phyloP scores from a whole-genome alignment of 495 filamentous ascomycete genomes.

The Penicillium arizonense region DNA sequence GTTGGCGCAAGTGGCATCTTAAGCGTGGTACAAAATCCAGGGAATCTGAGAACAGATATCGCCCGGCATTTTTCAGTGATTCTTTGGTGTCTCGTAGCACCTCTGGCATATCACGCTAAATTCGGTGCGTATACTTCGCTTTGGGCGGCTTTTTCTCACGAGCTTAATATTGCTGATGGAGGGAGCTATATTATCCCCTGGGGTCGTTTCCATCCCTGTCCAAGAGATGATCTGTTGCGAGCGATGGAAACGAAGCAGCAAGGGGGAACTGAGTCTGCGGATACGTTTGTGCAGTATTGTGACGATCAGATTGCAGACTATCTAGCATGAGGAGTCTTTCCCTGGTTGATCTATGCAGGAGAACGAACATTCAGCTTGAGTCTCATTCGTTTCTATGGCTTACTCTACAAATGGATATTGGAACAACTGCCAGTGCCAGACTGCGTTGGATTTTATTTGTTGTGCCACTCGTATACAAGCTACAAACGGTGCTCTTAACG shows the following conservation, averaged over 20 bases:
- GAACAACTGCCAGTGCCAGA: too few species aligned
- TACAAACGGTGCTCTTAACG: too few species aligned
- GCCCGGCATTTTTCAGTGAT: conserved; percentile 5
- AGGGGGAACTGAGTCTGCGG: conserved; percentile 2
- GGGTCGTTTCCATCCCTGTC: conserved; percentile 31
- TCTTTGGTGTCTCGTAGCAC: conserved; percentile 13
- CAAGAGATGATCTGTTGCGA: conserved; percentile 27
- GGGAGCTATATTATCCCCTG: conserved; percentile 42
- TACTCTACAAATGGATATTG: background rate
- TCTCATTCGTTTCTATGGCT: background rate
- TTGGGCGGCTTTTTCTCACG: conserved; percentile 36
- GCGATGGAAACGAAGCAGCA: conserved; percentile 25
- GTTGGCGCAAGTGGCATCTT: conserved; percentile 21
- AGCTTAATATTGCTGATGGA: conserved; percentile 27
- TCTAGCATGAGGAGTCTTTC: too few species aligned
- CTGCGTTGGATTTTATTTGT: too few species aligned
- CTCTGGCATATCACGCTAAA: conserved; percentile 27
- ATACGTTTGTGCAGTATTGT: background rate
- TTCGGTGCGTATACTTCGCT: conserved; percentile 41
- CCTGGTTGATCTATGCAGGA: too few species aligned
- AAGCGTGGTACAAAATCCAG: conserved; percentile 19
- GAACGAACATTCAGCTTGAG: too few species aligned
- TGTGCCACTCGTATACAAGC: too few species aligned
- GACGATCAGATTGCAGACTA: background rate
- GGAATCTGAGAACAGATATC: conserved; percentile 2